These are phyloP conservation scores for Mycena albidolilacea DNA, from an alignment of 768 basidiomycete species.

Conservation along the genomic window DNA sequence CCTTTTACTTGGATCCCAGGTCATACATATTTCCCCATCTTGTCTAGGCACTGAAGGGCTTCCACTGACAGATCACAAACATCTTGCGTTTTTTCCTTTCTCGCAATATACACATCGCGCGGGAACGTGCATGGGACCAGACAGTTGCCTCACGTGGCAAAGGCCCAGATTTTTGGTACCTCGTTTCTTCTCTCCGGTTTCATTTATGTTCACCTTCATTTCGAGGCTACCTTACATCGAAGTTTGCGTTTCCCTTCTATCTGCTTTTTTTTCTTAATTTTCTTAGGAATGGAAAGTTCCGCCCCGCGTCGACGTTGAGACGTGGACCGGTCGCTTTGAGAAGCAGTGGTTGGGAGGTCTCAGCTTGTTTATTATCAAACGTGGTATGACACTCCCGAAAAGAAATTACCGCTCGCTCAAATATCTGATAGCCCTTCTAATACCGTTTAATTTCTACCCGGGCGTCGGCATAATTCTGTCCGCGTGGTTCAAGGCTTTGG, in stretches of 20 bases:
- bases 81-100: conserved; percentile 89
- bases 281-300: conserved; percentile 85
- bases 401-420: conserved; percentile 14
- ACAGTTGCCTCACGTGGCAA: conserved; percentile 90
- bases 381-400: conserved; percentile 52
- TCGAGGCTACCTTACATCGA: conserved; percentile 37
- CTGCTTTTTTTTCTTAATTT: conserved; percentile 57
- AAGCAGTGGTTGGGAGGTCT: conserved; percentile 55
- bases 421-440: conserved; percentile 62
- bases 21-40: conserved; percentile 45
- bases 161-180: conserved; percentile 82
- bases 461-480: conserved; percentile 73
- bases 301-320: conserved; percentile 53
- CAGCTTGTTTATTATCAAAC: conserved; percentile 61
- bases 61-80: conserved; percentile 65
- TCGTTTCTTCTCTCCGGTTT: background rate
- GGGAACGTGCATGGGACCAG: conserved; percentile 84
- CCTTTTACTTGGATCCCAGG: conserved; percentile 80
- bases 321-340: conserved; percentile 47
- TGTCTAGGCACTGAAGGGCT: background rate
- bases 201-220: background rate
- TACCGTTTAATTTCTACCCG: conserved; percentile 79
- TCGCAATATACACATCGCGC: conserved; percentile 86
- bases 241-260: background rate
- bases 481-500: conserved; percentile 77